Conservation (phyloP, 1,139 yeast genomes). For the Zygoascus hellenicus region DNA sequence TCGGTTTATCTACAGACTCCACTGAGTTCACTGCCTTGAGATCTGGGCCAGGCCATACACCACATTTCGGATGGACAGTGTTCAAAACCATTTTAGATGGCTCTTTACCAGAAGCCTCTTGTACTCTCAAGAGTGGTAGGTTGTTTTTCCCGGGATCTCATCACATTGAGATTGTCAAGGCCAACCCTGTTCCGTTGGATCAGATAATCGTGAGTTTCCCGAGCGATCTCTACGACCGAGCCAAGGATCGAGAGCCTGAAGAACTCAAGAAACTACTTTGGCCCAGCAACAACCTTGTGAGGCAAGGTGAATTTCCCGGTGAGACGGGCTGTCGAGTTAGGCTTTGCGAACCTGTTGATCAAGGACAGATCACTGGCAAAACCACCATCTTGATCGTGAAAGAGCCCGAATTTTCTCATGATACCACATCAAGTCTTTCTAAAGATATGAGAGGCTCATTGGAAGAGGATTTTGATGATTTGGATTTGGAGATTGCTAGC, state of each 20-base stretch:
- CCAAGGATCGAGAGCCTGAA: constrained; percentile 12
- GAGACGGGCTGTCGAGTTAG: constrained; percentile 34
- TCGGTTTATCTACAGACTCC: constrained; percentile 1
- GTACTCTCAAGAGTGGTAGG: constrained; percentile 16
- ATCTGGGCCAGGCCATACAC: constrained; percentile 6
- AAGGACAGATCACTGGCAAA: constrained; percentile 45
- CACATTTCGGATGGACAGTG: constrained; percentile 10
- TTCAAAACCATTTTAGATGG: not conserved
- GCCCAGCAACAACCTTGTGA: constrained; percentile 18
- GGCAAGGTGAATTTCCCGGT: constrained; percentile 28
- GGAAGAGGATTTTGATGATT: constrained; percentile 11
- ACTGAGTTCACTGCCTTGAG: constrained; percentile 2
- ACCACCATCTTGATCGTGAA: constrained; percentile 54
- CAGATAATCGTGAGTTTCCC: constrained; percentile 25
- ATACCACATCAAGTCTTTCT: not conserved
- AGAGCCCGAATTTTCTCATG: constrained; percentile 18
- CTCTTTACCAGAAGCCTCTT: constrained; percentile 19
- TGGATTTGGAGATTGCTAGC: constrained; percentile 26
- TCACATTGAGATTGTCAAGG: constrained; percentile 17
- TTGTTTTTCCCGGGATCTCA: constrained; percentile 14
- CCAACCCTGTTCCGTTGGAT: constrained; percentile 20
- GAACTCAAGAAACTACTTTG: constrained; percentile 11
- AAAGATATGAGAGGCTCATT: not conserved
- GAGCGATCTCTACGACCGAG: constrained; percentile 20
- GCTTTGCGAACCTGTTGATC: constrained; percentile 68